Evolutionary conservation across 768 basidiomycete species (phyloP).

Genomic region (Auriculariales sp.): DNA sequence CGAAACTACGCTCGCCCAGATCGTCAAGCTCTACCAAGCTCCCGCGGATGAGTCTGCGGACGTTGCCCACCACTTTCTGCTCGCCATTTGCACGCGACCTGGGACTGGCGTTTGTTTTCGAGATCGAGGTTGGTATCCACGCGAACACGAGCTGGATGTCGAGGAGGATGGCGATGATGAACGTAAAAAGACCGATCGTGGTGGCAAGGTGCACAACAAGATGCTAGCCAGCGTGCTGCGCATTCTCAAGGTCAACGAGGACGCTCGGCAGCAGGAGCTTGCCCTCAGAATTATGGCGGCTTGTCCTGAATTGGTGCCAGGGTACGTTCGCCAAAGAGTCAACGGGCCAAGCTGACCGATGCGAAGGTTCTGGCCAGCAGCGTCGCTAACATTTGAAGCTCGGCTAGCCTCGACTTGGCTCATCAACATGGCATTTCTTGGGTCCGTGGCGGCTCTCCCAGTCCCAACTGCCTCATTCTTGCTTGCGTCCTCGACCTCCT

Average conservation of each 20-base stretch:
- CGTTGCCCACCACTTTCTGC: conserved; percentile 73
- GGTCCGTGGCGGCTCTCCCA: conserved; percentile 61
- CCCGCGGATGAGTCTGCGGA: conserved; percentile 44
- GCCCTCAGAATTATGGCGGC: conserved; percentile 64
- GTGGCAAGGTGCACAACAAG: conserved; percentile 60
- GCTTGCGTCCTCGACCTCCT: conserved; percentile 26
- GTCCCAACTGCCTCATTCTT: conserved; percentile 52
- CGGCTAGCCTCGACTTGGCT: conserved; percentile 86
- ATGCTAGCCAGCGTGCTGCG: conserved; percentile 66
- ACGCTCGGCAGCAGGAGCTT: conserved; percentile 71
- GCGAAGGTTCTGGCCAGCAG: conserved; percentile 55
- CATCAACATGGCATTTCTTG: conserved; percentile 73
- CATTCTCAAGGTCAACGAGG: conserved; percentile 76
- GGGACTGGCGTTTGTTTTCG: conserved; percentile 79
- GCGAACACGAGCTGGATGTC: conserved; percentile 33
- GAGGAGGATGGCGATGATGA: conserved; percentile 20
- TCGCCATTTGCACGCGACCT: conserved; percentile 68
- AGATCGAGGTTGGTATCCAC: conserved; percentile 83
- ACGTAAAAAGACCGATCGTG: conserved; percentile 14
- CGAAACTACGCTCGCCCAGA: conserved; percentile 49
- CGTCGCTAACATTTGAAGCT: conserved; percentile 64
- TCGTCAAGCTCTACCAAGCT: conserved; percentile 58
- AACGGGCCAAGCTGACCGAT: conserved; percentile 4
- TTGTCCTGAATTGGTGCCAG: conserved; percentile 75
- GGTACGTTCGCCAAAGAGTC: conserved; percentile 27